Evolutionary conservation across 768 basidiomycete genomes (phyloP), one percentile per base, ranked within the genome.

Genomic region (Megacollybia marginata): DNA sequence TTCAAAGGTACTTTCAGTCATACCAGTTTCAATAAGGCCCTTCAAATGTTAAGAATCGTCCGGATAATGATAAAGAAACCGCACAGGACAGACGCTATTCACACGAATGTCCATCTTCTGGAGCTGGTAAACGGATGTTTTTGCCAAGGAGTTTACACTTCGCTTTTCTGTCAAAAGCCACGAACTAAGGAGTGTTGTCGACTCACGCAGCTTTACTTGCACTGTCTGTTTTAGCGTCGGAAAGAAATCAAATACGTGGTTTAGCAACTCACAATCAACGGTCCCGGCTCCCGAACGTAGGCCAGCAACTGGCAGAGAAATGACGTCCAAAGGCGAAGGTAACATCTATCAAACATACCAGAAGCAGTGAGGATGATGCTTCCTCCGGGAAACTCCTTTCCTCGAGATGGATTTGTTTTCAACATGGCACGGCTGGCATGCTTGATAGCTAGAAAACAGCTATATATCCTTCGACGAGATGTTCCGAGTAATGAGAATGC

Each of bases 131-230:
- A 82, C 79, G 10, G 82, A 72, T 4, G 88, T 93, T 60, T 90
- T 80, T 8, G 91, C 93, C 56, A 95, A 82, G 42, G 83, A 90
- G 62, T 91, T 92, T 19, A 96, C 92, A 10, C 88, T 92, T 54
- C 19, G 20, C 33, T n/a, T n/a, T 33, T 16, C 9, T 48, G 33
- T 42, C 36, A 52, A 15, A 4, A 16, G 47, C 8, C 19, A 48
- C 12, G 35, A 42, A 6, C 47, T 44, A 36, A 28, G 34, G 15
- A 23, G 46, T 50, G 51, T n/a, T n/a, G n/a, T n/a, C 15, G 11
- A 70, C 84, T 68, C 60, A 92, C 91, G 91, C 91, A 32, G 92
- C 88, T 72, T 96, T 96, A 57, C 88, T 89, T 47, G 92, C 92
- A 57, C 90, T 92, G 58, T 95, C 92, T 86, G 63, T 48, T 42